These are phyloP conservation scores for Tubosaeta brunneosetosa DNA, from an alignment of 768 basidiomycete species.

Conservation along the genomic window DNA sequence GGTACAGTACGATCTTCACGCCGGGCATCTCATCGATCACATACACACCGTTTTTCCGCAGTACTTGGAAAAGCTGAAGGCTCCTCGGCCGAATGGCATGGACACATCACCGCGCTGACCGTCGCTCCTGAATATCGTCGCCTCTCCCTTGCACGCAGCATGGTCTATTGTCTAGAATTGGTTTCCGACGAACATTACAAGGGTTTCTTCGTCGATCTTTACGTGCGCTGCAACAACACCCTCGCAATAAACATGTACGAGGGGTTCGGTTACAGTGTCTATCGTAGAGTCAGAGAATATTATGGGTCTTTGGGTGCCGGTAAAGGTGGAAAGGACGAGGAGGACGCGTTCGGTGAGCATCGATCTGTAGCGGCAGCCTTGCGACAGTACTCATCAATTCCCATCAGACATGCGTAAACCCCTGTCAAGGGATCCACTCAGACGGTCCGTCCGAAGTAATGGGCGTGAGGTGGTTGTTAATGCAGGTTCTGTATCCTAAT, in stretches of 20 bases:
- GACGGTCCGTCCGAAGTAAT: slow-evolving; percentile 65
- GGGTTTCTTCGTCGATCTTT: slow-evolving; percentile 92
- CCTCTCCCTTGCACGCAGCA: slow-evolving; percentile 76
- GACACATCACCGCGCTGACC: slow-evolving; percentile 92
- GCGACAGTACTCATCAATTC: slow-evolving; percentile 6
- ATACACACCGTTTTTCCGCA: slow-evolving; percentile 28
- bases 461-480: slow-evolving; percentile 68
- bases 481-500: slow-evolving; percentile 35
- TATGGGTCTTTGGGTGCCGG: slow-evolving; percentile 76
- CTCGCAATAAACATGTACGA: slow-evolving; percentile 93
- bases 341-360: slow-evolving; percentile 84
- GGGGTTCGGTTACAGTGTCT: slow-evolving; percentile 89
- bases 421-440: slow-evolving; percentile 52
- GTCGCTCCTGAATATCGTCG: slow-evolving; percentile 93
- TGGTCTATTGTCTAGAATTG: slow-evolving; percentile 83
- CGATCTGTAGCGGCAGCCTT: not conserved
- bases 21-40: slow-evolving; percentile 5
- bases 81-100: slow-evolving; percentile 70
- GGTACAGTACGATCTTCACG: slow-evolving; percentile 65
- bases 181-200: slow-evolving; percentile 78
- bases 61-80: slow-evolving; percentile 96
- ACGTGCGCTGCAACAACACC: slow-evolving; percentile 82
- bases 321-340: slow-evolving; percentile 74
- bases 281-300: slow-evolving; percentile 85
- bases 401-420: slow-evolving; percentile 69